Conservation (phyloP, 345 rosid species). For the Toxicodendron radicans region DNA sequence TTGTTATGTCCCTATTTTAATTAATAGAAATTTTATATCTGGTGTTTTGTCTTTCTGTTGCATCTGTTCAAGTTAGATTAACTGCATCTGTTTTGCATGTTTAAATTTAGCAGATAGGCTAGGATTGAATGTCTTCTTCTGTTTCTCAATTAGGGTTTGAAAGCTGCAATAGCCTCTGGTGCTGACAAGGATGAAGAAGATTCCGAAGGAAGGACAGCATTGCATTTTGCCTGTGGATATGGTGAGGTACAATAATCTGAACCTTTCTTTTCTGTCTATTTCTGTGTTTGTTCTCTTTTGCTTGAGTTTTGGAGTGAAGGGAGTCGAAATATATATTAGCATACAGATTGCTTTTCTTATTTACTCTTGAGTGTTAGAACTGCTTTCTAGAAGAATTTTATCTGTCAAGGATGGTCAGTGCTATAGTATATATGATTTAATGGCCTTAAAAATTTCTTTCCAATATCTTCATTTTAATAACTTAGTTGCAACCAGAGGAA, state of each 20-base stretch:
- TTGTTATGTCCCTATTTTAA: background rate
- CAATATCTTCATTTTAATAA: background rate
- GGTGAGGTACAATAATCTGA: slow-evolving; percentile 72
- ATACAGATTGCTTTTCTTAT: background rate
- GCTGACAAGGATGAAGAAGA: slow-evolving; percentile 95
- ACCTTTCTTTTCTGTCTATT: background rate
- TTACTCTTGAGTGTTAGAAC: background rate
- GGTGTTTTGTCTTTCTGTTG: slow-evolving; percentile 9
- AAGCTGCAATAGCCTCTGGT: slow-evolving; percentile 77
- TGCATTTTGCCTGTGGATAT: slow-evolving; percentile 98
- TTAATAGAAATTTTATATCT: background rate
- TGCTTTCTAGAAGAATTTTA: background rate
- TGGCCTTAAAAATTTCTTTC: background rate
- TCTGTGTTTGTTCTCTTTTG: background rate
- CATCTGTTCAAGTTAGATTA: background rate
- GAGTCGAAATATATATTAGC: background rate
- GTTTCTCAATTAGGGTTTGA: slow-evolving; percentile 62
- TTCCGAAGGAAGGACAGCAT: slow-evolving; percentile 97
- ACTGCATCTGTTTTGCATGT: slow-evolving; percentile 11
- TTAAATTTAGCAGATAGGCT: background rate
- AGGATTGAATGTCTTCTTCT: background rate
- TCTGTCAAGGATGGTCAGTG: background rate
- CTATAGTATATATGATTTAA: background rate
- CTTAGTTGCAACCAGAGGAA: background rate
- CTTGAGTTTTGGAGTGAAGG: background rate